These are phyloP conservation scores for Candida awuae DNA, from an alignment of 805 yeast species.

Conservation along the genomic window DNA sequence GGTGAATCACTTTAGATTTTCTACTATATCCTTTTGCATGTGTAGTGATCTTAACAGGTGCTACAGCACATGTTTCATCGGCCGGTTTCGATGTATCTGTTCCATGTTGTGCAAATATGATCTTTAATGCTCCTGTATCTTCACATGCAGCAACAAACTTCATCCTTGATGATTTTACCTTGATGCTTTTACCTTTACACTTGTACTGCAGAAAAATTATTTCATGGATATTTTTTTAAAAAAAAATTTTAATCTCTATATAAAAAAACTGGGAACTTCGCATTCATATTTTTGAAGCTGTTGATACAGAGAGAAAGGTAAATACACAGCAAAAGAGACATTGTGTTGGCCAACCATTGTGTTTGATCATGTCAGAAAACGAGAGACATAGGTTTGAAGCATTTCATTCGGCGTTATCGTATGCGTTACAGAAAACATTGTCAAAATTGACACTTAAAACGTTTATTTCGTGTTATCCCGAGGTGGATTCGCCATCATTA, in stretches of 20 bases:
- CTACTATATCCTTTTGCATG: slow-evolving; percentile 24
- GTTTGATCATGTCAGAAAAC: background rate
- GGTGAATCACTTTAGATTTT: slow-evolving; percentile 30
- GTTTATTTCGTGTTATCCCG: slow-evolving; percentile 39
- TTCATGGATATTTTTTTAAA: background rate
- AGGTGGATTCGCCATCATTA: slow-evolving; percentile 34
- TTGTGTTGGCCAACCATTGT: background rate
- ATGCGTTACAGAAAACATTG: slow-evolving; percentile 34
- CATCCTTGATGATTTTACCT: slow-evolving; percentile 33
- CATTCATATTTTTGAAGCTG: too few relatives aligned
- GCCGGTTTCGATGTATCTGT: slow-evolving; percentile 69
- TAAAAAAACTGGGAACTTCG: background rate
- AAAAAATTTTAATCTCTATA: too few relatives aligned
- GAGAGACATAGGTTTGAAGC: slow-evolving; percentile 23
- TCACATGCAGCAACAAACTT: slow-evolving; percentile 55
- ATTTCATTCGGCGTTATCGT: slow-evolving; percentile 29
- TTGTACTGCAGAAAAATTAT: background rate
- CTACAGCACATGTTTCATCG: slow-evolving; percentile 22
- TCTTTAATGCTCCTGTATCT: slow-evolving; percentile 61
- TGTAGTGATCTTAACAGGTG: slow-evolving; percentile 46
- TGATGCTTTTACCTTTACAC: background rate
- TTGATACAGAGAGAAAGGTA: background rate
- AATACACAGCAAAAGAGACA: background rate
- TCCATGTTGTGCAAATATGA: slow-evolving; percentile 53
- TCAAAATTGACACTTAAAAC: slow-evolving; percentile 37